Percentiles rank a stretch among this genome's conserved stretches.
Evolutionary conservation across 805 yeast genomes (phyloP).

Genomic region (Starmerella stellata): DNA sequence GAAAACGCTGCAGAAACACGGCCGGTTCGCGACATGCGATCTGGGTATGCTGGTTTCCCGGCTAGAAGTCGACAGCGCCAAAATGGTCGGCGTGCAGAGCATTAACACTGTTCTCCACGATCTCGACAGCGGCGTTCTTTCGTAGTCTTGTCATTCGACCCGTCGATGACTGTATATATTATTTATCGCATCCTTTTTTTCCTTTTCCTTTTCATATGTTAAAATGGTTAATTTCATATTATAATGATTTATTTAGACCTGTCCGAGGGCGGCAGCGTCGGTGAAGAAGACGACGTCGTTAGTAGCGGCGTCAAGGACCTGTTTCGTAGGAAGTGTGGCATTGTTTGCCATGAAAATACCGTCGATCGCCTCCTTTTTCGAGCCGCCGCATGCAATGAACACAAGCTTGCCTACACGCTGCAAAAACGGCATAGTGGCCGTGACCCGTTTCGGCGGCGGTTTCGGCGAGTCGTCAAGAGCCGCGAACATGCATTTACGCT

Average conservation of each 20-base stretch:
- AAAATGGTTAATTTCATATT: no score
- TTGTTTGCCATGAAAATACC: slow-evolving; percentile 41
- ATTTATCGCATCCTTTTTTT: no score
- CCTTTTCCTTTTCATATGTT: no score
- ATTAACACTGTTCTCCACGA: slow-evolving; percentile 17
- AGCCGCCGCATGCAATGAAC: slow-evolving; percentile 79
- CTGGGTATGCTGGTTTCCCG: slow-evolving; percentile 15
- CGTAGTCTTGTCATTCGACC: no score
- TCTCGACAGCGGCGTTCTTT: slow-evolving; percentile 5
- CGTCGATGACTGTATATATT: no score
- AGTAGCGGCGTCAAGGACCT: slow-evolving; percentile 41
- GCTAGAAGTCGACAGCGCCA: slow-evolving; percentile 12
- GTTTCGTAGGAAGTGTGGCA: slow-evolving; percentile 40
- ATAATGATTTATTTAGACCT: no score
- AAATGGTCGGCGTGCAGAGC: slow-evolving; percentile 19
- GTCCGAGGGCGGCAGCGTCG: slow-evolving; percentile 55
- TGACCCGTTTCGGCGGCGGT: slow-evolving; percentile 81
- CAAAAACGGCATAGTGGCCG: slow-evolving; percentile 67
- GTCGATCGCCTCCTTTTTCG: slow-evolving; percentile 55
- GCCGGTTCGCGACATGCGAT: slow-evolving; percentile 15
- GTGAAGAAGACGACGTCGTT: slow-evolving; percentile 63
- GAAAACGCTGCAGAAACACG: slow-evolving; percentile 56
- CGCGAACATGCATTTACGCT: slow-evolving; percentile 36
- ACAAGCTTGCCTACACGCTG: slow-evolving; percentile 37
- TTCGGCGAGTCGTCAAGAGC: slow-evolving; percentile 71